These are phyloP conservation scores for Ogataea methanolica DNA, from an alignment of 805 yeast genomes.

Conservation along the genomic window DNA sequence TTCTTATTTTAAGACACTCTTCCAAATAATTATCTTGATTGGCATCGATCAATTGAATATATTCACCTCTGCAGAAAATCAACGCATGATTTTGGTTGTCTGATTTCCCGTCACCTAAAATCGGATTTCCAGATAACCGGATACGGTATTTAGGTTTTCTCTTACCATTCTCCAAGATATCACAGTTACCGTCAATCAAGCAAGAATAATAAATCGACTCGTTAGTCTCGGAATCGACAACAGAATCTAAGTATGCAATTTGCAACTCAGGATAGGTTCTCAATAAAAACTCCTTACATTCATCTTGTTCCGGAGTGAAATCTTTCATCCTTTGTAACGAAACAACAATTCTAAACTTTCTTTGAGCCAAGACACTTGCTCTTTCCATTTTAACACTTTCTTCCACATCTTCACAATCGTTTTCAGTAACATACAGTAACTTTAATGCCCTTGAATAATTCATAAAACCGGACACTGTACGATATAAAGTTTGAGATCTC, in stretches of 20 bases:
- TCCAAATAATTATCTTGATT: constrained; percentile 81
- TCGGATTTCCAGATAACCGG: constrained; percentile 72
- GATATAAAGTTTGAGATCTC: constrained; percentile 73
- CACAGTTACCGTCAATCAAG: constrained; percentile 68
- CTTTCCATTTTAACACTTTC: constrained; percentile 37
- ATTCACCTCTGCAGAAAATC: constrained; percentile 75
- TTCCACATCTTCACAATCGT: constrained; percentile 32
- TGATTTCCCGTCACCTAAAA: constrained; percentile 80
- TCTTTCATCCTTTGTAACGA: constrained; percentile 59
- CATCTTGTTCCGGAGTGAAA: constrained; percentile 53
- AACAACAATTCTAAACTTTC: constrained; percentile 61
- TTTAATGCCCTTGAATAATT: constrained; percentile 72
- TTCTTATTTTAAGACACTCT: constrained; percentile 75
- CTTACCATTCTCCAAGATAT: constrained; percentile 51
- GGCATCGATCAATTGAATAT: constrained; percentile 76
- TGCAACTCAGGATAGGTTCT: constrained; percentile 67
- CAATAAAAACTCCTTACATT: constrained; percentile 52
- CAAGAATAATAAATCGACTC: constrained; percentile 52
- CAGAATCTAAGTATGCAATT: constrained; percentile 57
- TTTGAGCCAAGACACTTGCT: constrained; percentile 51
- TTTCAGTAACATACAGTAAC: constrained; percentile 53
- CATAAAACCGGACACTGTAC: constrained; percentile 80
- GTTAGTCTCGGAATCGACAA: constrained; percentile 38
- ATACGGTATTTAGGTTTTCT: constrained; percentile 61
- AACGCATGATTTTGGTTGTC: constrained; percentile 79